Evolutionary conservation across 805 yeast genomes (phyloP).

Genomic region (Ogataea degrootiae): DNA sequence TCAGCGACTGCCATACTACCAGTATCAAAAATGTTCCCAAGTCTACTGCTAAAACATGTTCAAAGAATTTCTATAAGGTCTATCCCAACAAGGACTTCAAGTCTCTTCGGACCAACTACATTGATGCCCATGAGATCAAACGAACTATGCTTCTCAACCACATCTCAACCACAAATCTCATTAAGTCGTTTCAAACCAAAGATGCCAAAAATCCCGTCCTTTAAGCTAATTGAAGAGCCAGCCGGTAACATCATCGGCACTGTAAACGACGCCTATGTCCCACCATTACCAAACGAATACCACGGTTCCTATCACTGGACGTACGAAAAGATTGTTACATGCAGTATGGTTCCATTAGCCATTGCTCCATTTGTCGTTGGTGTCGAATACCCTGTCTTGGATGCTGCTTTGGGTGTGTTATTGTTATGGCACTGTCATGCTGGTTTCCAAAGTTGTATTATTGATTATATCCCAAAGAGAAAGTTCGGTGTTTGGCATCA

Average conservation of each 20-base stretch:
- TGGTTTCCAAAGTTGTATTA: conserved; percentile 88
- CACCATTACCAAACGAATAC: conserved; percentile 55
- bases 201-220: conserved; percentile 13
- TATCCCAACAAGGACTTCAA: too few species aligned
- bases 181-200: conserved; percentile 21
- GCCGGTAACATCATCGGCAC: conserved; percentile 91
- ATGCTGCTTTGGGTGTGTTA: conserved; percentile 62
- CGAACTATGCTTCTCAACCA: not conserved
- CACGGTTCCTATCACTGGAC: conserved; percentile 95
- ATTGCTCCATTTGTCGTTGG: conserved; percentile 76
- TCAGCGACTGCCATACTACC: too few species aligned
- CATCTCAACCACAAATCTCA: conserved; percentile 10
- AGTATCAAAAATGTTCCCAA: too few species aligned
- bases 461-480: conserved; percentile 86
- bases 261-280: conserved; percentile 79
- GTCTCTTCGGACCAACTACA: too few species aligned
- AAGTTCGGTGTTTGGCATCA: conserved; percentile 76
- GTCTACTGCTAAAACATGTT: too few species aligned
- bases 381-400: conserved; percentile 62
- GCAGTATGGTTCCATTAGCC: conserved; percentile 71
- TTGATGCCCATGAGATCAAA: not conserved
- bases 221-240: conserved; percentile 69
- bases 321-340: conserved; percentile 70
- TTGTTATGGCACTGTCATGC: conserved; percentile 74
- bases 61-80: too few species aligned